These are phyloP conservation scores for Ogataea henricii DNA, from an alignment of 805 yeast species.

Conservation along the genomic window DNA sequence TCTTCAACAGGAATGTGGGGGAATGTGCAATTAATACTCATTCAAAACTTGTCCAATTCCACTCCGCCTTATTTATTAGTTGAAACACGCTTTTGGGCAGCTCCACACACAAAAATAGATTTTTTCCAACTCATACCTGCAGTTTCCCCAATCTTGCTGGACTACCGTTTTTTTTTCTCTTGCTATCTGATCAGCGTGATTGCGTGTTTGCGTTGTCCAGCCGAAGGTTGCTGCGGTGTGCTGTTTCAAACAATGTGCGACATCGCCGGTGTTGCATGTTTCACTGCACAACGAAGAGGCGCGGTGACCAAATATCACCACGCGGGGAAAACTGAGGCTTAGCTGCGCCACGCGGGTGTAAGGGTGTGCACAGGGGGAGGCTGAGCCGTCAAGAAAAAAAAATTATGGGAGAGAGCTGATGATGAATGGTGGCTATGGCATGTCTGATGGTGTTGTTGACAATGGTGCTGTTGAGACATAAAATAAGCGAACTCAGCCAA, in stretches of 20 bases:
- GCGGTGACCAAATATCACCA: no score
- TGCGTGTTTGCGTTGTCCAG: not conserved
- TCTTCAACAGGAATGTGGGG: not conserved
- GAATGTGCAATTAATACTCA: not conserved
- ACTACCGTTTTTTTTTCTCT: not conserved
- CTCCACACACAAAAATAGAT: conserved; percentile 2
- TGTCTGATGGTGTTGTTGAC: not conserved
- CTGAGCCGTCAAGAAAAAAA: conserved; percentile 6
- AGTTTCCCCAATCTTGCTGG: not conserved
- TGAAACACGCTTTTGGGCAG: conserved; percentile 3
- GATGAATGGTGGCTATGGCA: not conserved
- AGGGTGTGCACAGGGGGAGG: conserved; percentile 10
- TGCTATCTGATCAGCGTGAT: not conserved
- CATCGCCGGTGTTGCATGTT: not conserved
- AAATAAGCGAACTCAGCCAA: not conserved
- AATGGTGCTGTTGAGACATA: conserved; percentile 1
- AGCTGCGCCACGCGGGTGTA: conserved; percentile 7
- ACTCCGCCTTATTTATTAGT: not conserved
- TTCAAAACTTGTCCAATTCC: not conserved
- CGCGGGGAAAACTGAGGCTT: conserved; percentile 8
- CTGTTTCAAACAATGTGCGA: no score
- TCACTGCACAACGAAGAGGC: no score
- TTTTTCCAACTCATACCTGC: not conserved
- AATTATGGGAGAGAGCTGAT: not conserved
- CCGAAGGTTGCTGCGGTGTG: not conserved